Base-by-base conservation (phyloP, 108 stramenopile species). In the Parmales sp. region DNA sequence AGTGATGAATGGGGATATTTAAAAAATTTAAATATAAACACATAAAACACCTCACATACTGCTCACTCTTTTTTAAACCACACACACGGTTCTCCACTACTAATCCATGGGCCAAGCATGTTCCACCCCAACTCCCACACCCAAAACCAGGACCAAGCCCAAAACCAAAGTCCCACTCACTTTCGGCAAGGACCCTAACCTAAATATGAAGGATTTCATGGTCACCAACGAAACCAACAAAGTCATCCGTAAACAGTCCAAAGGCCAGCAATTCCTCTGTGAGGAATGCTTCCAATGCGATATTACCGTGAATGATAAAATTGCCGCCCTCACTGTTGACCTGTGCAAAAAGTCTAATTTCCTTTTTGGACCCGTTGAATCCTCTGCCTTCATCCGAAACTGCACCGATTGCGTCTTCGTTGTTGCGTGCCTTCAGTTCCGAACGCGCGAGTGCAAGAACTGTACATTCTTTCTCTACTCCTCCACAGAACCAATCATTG, bases 371-470 rank as follows among this genome's bases (percentile, higher is more conserved):
- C 77, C 83, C 28, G 68, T 76, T 19, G 77, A 74, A 18, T 72
- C 70, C 26, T 79, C 78, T 13, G 74, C 82, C 9, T 84, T 84
- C 51, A 67, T 82, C 13, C 63, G 83, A 6, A 73, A 80, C 50
- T 80, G 79, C 74, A 29, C 43, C 31, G 49, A 75, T 64, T 84
- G 83, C 38, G 37, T 38, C 31, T 77, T 84, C 39, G 68, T 70
- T 1, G 65, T 77, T 25, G 78, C 78, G 8, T 82, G 81, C 66
- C 74, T 78, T 67, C 83, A 84, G 65, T 69, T 84, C 23, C 68
- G 83, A 31, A 78, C 75, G 8, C 45, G 83, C 1, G 80, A 82
- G 63, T 77, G 76, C 69, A 49, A 46, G 22, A 39, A 78, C 51
- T 84, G 79, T 60, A 74, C 28, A 39, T 46, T 84, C 34, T 66